Conservation (phyloP, 1,139 yeast genomes). For the Suhomyces guaymorum region DNA sequence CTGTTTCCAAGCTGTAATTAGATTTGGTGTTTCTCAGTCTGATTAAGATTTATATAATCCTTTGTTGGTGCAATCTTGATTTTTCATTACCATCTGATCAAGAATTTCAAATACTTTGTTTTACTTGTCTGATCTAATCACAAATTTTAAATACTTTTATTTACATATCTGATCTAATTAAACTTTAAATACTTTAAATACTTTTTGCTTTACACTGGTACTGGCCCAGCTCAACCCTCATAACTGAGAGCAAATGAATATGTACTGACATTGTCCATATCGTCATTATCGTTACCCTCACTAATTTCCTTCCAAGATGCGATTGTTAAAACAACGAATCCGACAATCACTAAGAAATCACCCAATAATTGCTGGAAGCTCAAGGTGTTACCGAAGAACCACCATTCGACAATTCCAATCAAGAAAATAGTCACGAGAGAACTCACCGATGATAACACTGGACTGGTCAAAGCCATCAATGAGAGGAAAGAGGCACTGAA, state of each 20-base stretch:
- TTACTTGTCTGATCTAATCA: neutral
- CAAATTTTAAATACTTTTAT: too few relatives aligned
- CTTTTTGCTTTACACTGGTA: neutral
- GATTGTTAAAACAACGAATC: conserved; percentile 66
- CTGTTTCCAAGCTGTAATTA: too few relatives aligned
- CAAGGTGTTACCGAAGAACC: conserved; percentile 59
- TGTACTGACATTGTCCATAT: conserved; percentile 46
- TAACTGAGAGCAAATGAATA: conserved; percentile 46
- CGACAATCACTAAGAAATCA: conserved; percentile 59
- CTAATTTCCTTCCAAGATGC: conserved; percentile 77
- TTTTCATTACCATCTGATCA: too few relatives aligned
- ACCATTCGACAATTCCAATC: conserved; percentile 79
- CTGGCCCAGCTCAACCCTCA: conserved; percentile 16
- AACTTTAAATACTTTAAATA: neutral
- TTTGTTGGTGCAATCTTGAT: too few relatives aligned
- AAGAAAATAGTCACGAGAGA: conserved; percentile 75
- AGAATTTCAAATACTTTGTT: neutral
- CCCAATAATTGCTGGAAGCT: conserved; percentile 54
- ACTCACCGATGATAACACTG: conserved; percentile 82
- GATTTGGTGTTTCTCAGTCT: too few relatives aligned
- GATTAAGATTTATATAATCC: too few relatives aligned
- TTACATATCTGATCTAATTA: neutral
- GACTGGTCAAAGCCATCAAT: conserved; percentile 81
- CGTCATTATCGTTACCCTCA: conserved; percentile 64
- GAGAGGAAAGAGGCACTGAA: conserved; percentile 76